Percentiles rank a stretch among this genome's conserved stretches.
Conservation (phyloP, 192 early-diverging fungal genomes). For the Funneliformis geosporum region DNA sequence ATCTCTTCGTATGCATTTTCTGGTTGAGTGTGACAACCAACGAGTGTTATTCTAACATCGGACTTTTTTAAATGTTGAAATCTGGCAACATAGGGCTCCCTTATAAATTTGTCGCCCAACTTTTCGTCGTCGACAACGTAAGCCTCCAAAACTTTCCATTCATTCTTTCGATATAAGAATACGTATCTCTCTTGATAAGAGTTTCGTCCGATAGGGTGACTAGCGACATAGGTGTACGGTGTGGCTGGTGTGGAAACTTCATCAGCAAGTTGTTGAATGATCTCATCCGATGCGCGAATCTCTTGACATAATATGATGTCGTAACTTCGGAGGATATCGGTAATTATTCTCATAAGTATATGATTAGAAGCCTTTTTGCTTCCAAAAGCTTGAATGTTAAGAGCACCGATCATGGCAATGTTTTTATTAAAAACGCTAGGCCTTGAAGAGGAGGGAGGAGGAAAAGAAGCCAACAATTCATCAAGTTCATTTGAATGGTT, state of each 20-base stretch:
- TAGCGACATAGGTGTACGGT: conserved; percentile 19
- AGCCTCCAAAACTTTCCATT: conserved; percentile 29
- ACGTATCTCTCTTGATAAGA: conserved; percentile 30
- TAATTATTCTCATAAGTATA: conserved; percentile 21
- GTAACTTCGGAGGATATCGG: conserved; percentile 25
- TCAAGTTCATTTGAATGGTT: not conserved
- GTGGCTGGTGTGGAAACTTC: conserved; percentile 15
- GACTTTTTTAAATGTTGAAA: conserved; percentile 24
- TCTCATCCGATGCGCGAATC: conserved; percentile 14
- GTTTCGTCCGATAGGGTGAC: conserved; percentile 29
- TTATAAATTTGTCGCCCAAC: conserved; percentile 27
- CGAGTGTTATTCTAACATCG: conserved; percentile 18
- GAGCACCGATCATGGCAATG: conserved; percentile 6
- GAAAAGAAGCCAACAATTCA: not conserved
- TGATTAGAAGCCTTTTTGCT: conserved; percentile 17
- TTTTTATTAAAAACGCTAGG: conserved; percentile 11
- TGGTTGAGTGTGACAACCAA: conserved; percentile 34
- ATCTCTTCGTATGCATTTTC: conserved; percentile 29
- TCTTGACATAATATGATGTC: conserved; percentile 33
- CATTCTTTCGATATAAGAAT: conserved; percentile 23
- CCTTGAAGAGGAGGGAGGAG: conserved; percentile 16
- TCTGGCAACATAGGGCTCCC: conserved; percentile 29
- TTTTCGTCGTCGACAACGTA: conserved; percentile 27
- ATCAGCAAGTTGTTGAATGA: not conserved
- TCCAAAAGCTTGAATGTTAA: conserved; percentile 34